Conservation (phyloP, 768 basidiomycete genomes). For the Boletales sp. region DNA sequence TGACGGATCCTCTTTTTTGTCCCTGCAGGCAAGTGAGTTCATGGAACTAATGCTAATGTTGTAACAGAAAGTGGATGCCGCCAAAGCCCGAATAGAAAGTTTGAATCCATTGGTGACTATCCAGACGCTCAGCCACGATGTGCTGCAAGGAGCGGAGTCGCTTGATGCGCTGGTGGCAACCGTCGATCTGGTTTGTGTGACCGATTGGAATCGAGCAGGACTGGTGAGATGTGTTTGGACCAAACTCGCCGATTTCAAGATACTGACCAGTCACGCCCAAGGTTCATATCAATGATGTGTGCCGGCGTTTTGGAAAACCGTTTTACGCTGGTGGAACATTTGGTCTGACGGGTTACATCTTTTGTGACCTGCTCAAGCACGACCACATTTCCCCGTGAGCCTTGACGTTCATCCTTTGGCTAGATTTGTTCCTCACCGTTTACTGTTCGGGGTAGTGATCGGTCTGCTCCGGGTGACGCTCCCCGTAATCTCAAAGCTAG, state of each 20-base stretch:
- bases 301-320: constrained; percentile 67
- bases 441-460: constrained; percentile 44
- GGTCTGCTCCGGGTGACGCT: constrained; percentile 54
- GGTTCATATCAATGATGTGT: constrained; percentile 78
- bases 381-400: constrained; percentile 83
- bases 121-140: constrained; percentile 54
- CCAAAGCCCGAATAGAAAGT: constrained; percentile 79
- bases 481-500: constrained; percentile 58
- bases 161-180: constrained; percentile 57
- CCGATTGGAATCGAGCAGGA: constrained; percentile 67
- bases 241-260: background rate
- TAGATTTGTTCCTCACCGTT: constrained; percentile 7
- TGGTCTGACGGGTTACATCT: constrained; percentile 89
- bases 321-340: constrained; percentile 93
- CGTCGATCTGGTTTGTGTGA: constrained; percentile 85
- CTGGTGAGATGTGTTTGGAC: constrained; percentile 51
- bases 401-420: constrained; percentile 1
- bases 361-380: constrained; percentile 87
- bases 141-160: constrained; percentile 45
- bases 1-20: background rate
- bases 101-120: constrained; percentile 91
- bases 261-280: constrained; percentile 30
- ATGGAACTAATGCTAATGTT: constrained; percentile 27
- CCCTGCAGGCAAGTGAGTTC: constrained; percentile 26
- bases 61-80: constrained; percentile 77